Evolutionary conservation across 371 early-diverging fungal species (phyloP), one percentile per base, ranked within the genome.

Genomic region (Apophysomyces variabilis): DNA sequence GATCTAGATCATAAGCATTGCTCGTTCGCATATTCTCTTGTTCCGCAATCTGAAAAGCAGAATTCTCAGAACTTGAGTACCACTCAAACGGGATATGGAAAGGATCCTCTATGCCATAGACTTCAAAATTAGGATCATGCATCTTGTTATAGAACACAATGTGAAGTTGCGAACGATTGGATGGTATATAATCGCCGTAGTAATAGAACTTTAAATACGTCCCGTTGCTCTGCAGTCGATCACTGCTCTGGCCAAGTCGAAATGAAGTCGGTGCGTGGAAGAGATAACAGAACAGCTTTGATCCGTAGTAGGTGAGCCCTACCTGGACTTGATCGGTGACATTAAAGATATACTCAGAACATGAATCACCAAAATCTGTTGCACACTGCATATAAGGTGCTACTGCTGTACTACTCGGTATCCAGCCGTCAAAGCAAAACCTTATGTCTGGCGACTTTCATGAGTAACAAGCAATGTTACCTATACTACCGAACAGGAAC

Each of bases 391-490:
- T 16, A 38, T 43, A 67, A 4, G 64, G 67, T 18, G 60, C 21
- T 1, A 38, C 36, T 11, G 56, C 60, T 5, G 46, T 64, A 13
- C 61, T 38, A 3, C 46, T 64, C 18, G 54, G 56, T 4, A 32
- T 11, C 69, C 73, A 78, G 39, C 75, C 75, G 39, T 72, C 75
- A 62, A 78, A 72, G 32, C 78, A 78, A 26, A 78, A 71, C 5
- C 78, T 68, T 21, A 78, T 72, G 65, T 78, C 73, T 72, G 57
- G 1, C 3, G 41, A 2, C 13, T 2, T 5, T 41, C 8, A 11
- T 41, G 11, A 41, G 41, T 13, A 26, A 26, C 32, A 26, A 26
- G 32, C 32, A 3, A 26, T 26, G 3, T 26, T 3, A 26, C 3
- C 3, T 26, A 26, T 26, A 26, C 32, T 3, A 26, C 3, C 32